Evolutionary conservation across 2,329 filamentous ascomycete genomes (phyloP), one percentile per base, ranked within the genome.

Genomic region (Nigrograna mackinnonii): DNA sequence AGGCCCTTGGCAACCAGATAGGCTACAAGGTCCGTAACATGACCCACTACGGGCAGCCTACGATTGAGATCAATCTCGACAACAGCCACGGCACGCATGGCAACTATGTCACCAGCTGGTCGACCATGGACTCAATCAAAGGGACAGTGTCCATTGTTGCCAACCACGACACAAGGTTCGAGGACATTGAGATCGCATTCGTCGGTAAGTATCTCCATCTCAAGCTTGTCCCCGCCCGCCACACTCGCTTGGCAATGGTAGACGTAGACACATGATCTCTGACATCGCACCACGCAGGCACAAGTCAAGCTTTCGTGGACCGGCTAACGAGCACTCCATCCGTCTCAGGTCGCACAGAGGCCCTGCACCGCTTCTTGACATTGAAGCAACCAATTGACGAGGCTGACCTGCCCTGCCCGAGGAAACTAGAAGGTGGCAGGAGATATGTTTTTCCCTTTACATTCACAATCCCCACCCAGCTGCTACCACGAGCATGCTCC

Each of bases 381-480:
- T 72, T 87, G 20, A 73, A 73, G 43, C 83, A 86, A 58, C 84
- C 84, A 3, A 77, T 84, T 24, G 62, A 77, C 31, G 62, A 77
- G 3, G 58, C 68, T 13, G 62, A 68, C n/a, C 78, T 83, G 43
- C 83, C 83, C 0, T 70, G 73, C 22, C 75, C 80, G 26, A 71
- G 77, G 19, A 68, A 83, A 4, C 66, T 83, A 3, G 71, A 77
- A 53, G 74, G 77, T n/a, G 78, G 77, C 11, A 71, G 70, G 46
- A 72, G 68, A 9, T 85, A 86, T 62, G 72, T 64, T 6, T 82
- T 85, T 44, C 79, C 80, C 1, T 87, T 86, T 59, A 76, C 75
- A 19, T 87, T 87, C 55, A 80, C 82, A 41, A 73, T 87, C 2
- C 84, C 84, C 0, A 71, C 78, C 22, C 76, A 77, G 14, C 67